These are phyloP conservation scores for Curvularia verruculosa DNA, from an alignment of 2,329 filamentous ascomycete genomes.

Conservation along the genomic window DNA sequence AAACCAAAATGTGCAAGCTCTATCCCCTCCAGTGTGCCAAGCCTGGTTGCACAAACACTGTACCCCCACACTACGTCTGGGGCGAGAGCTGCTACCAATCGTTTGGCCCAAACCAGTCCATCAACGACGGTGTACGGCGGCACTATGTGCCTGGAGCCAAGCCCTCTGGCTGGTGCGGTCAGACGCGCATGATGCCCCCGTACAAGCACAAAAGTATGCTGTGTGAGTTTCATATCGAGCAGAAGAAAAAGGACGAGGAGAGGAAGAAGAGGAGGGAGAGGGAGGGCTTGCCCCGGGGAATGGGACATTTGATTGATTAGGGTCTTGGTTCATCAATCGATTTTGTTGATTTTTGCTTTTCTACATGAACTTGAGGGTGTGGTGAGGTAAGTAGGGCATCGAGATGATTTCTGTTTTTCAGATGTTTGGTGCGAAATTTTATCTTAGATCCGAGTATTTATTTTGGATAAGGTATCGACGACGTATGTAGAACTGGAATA, in stretches of 20 bases:
- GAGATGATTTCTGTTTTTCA: no score
- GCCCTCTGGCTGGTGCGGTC: not conserved
- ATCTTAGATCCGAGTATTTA: no score
- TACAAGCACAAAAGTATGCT: not conserved
- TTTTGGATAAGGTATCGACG: no score
- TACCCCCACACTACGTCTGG: constrained; percentile 1
- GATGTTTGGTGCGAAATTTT: no score
- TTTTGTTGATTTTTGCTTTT: not conserved
- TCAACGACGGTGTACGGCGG: not conserved
- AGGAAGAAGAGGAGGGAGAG: not conserved
- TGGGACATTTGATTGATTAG: not conserved
- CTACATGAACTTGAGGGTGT: not conserved
- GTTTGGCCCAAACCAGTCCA: not conserved
- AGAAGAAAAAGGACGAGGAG: not conserved
- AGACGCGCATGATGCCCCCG: not conserved
- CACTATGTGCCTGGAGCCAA: not conserved
- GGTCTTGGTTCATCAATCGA: not conserved
- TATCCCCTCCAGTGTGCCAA: not conserved
- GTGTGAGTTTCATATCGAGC: not conserved
- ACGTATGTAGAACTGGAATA: no score
- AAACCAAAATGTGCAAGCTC: not conserved
- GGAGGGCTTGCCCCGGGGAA: not conserved
- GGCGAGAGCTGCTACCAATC: not conserved
- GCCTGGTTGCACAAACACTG: not conserved
- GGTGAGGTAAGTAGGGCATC: no score